A percentile compares a stretch with the other conserved stretches of the same genome.
phyloP scores from a whole-genome alignment of 2,329 filamentous ascomycete species.

The Colletotrichum sp. region DNA sequence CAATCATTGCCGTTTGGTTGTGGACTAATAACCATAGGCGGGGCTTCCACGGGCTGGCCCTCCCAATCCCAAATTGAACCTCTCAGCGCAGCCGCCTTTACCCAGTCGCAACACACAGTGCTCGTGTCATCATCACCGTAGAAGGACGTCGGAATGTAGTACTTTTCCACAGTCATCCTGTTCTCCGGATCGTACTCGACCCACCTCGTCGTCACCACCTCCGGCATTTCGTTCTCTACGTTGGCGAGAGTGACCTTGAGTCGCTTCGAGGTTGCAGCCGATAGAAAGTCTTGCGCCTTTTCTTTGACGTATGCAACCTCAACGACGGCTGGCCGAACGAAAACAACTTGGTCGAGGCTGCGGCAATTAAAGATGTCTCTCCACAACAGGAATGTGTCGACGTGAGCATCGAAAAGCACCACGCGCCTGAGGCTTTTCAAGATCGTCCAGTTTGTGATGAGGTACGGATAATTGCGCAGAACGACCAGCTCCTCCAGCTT shows the following conservation, averaged over 20 bases:
- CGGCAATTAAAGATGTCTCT: slow-evolving; percentile 40
- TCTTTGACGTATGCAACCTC: slow-evolving; percentile 41
- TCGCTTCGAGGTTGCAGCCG: slow-evolving; percentile 28
- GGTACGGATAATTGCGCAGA: slow-evolving; percentile 47
- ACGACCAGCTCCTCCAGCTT: slow-evolving; percentile 54
- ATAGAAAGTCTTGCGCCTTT: slow-evolving; percentile 37
- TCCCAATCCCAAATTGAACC: slow-evolving; percentile 45
- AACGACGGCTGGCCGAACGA: slow-evolving; percentile 42
- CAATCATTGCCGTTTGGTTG: neutral
- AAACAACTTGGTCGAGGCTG: slow-evolving; percentile 44
- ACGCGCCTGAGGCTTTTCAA: slow-evolving; percentile 38
- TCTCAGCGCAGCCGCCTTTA: slow-evolving; percentile 43
- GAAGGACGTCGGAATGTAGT: slow-evolving; percentile 43
- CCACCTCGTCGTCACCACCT: slow-evolving; percentile 33
- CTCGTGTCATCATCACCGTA: slow-evolving; percentile 41
- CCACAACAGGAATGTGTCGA: slow-evolving; percentile 44
- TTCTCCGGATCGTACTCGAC: slow-evolving; percentile 38
- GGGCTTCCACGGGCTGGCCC: slow-evolving; percentile 12
- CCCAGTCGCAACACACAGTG: slow-evolving; percentile 44
- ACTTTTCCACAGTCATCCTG: slow-evolving; percentile 41
- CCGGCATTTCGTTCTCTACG: slow-evolving; percentile 19
- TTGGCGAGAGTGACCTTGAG: slow-evolving; percentile 25
- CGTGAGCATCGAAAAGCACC: slow-evolving; percentile 45
- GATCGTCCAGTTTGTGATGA: neutral
- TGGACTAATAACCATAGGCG: neutral